These are phyloP conservation scores for Ogataea nakhonphanomensis DNA, from an alignment of 805 yeast genomes.

Conservation along the genomic window DNA sequence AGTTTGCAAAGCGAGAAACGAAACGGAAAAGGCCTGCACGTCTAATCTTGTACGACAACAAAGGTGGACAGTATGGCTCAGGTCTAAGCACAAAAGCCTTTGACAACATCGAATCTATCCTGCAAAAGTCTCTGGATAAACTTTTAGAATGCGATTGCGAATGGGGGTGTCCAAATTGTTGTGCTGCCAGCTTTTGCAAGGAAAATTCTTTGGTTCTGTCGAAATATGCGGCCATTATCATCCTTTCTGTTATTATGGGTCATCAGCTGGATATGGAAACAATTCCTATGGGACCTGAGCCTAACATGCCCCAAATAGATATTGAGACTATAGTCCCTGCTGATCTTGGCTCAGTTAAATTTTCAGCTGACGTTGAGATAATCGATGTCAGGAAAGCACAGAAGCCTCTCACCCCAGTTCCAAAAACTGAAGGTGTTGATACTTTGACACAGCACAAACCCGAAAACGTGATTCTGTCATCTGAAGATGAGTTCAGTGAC, in stretches of 20 bases:
- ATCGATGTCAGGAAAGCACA: slow-evolving; percentile 37
- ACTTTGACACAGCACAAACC: background rate
- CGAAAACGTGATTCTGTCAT: slow-evolving; percentile 4
- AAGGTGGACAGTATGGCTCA: slow-evolving; percentile 76
- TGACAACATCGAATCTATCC: slow-evolving; percentile 66
- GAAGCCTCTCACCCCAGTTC: slow-evolving; percentile 16
- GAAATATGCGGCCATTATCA: slow-evolving; percentile 76
- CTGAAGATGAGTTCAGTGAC: slow-evolving; percentile 24
- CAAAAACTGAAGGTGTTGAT: slow-evolving; percentile 21
- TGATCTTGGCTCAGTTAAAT: slow-evolving; percentile 45
- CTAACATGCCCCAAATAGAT: slow-evolving; percentile 61
- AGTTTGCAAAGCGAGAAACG: slow-evolving; percentile 75
- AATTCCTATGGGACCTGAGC: slow-evolving; percentile 70
- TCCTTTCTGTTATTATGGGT: slow-evolving; percentile 61
- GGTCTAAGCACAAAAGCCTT: slow-evolving; percentile 81
- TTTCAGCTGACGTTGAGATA: slow-evolving; percentile 58
- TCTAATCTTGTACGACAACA: slow-evolving; percentile 75
- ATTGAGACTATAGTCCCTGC: slow-evolving; percentile 67
- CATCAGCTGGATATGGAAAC: slow-evolving; percentile 44
- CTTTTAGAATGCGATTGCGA: slow-evolving; percentile 65
- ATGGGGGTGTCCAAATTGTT: slow-evolving; percentile 78
- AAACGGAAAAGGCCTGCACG: slow-evolving; percentile 81
- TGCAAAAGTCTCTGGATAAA: slow-evolving; percentile 56
- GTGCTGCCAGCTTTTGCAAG: slow-evolving; percentile 77
- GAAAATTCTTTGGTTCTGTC: slow-evolving; percentile 82